Evolutionary conservation across 805 yeast species (phyloP).

Genomic region (Cyberlindnera xylosilytica): DNA sequence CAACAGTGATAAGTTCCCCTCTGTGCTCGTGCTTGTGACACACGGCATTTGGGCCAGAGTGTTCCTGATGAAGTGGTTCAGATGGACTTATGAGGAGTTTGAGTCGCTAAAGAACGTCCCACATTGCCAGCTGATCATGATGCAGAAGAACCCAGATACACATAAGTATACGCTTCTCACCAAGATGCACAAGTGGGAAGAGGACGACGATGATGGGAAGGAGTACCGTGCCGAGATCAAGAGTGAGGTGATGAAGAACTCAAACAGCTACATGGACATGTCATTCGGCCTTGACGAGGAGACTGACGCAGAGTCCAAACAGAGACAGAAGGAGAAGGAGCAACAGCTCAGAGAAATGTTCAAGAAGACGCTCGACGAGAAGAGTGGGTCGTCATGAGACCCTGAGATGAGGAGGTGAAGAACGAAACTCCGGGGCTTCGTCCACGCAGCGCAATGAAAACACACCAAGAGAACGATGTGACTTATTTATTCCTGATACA

Average conservation of each 20-base stretch:
- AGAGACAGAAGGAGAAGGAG: constrained; percentile 40
- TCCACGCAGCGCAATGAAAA: too few relatives aligned
- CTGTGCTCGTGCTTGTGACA: constrained; percentile 77
- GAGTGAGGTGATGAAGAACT: constrained; percentile 23
- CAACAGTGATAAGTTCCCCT: constrained; percentile 65
- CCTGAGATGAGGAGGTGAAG: too few relatives aligned
- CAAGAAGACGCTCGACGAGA: constrained; percentile 18
- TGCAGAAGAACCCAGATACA: constrained; percentile 55
- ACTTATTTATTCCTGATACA: too few relatives aligned
- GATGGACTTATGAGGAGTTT: constrained; percentile 89
- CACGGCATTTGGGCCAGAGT: constrained; percentile 96
- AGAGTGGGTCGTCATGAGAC: not conserved
- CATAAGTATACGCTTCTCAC: constrained; percentile 59
- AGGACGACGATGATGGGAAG: constrained; percentile 35
- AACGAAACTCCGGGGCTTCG: too few relatives aligned
- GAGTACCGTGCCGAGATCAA: constrained; percentile 21
- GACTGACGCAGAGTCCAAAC: constrained; percentile 13
- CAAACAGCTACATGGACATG: constrained; percentile 25
- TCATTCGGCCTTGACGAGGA: constrained; percentile 8
- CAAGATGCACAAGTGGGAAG: constrained; percentile 67
- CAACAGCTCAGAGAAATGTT: constrained; percentile 39
- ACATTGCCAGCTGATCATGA: constrained; percentile 77
- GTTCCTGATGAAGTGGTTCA: constrained; percentile 88
- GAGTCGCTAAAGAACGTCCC: constrained; percentile 80
- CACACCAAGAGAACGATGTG: too few relatives aligned